These are phyloP conservation scores for Leucocoprinus leucothites DNA, from an alignment of 768 basidiomycete genomes.

Conservation along the genomic window DNA sequence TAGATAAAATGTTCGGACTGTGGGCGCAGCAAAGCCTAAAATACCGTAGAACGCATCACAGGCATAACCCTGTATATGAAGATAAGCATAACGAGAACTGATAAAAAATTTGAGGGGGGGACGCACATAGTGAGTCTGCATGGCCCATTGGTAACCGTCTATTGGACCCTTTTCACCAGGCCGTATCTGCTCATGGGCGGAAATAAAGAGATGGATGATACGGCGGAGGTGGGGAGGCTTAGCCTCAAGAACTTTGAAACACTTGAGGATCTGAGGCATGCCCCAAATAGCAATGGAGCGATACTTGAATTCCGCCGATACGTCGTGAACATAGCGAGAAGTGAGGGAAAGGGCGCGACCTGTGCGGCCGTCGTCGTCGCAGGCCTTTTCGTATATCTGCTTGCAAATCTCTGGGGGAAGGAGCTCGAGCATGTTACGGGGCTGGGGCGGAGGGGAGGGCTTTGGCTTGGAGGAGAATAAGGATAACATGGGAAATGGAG, in stretches of 20 bases:
- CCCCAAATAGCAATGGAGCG: slow-evolving; percentile 28
- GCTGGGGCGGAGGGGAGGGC: too few relatives aligned
- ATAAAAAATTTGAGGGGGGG: background rate
- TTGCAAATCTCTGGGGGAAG: slow-evolving; percentile 10
- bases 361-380: slow-evolving; percentile 31
- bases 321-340: slow-evolving; percentile 25
- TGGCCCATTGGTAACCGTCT: background rate
- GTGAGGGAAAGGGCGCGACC: slow-evolving; percentile 34
- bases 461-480: too few relatives aligned
- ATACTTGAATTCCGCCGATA: slow-evolving; percentile 22
- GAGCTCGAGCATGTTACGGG: background rate
- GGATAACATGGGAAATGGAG: too few relatives aligned
- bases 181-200: slow-evolving; percentile 17
- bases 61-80: slow-evolving; percentile 16
- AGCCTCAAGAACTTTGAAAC: slow-evolving; percentile 19
- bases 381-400: slow-evolving; percentile 26
- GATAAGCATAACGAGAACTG: background rate
- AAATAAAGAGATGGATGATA: slow-evolving; percentile 27
- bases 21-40: slow-evolving; percentile 19
- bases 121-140: slow-evolving; percentile 12
- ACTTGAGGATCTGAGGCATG: slow-evolving; percentile 20
- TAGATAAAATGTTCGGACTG: slow-evolving; percentile 22
- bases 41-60: slow-evolving; percentile 18
- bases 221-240: slow-evolving; percentile 20
- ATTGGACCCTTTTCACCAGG: background rate